Conservation (phyloP, 306 rosid genomes). For the Cicer chorassanicum region DNA sequence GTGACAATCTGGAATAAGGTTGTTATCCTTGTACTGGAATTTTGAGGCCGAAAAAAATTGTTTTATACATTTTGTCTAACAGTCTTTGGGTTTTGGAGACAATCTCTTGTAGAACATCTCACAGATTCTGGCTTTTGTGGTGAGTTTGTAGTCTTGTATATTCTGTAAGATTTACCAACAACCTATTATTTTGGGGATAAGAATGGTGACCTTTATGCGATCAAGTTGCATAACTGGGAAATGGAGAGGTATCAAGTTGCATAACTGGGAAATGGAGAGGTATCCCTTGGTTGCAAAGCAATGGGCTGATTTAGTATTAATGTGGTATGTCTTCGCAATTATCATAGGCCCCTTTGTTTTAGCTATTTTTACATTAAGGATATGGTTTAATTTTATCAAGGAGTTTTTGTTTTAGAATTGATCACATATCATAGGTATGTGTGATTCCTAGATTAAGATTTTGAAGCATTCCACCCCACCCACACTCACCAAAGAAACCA, state of each 20-base stretch:
- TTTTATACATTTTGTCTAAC: background rate
- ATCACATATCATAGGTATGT: background rate
- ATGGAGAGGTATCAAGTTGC: background rate
- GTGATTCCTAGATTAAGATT: background rate
- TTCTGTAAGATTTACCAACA: conserved; percentile 1
- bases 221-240: background rate
- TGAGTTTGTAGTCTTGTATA: background rate
- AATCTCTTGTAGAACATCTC: background rate
- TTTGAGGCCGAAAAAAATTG: background rate
- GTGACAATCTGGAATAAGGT: conserved; percentile 42
- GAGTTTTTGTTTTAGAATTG: background rate
- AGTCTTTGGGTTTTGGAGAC: background rate
- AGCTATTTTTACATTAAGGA: background rate
- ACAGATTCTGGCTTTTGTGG: background rate
- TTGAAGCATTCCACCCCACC: background rate
- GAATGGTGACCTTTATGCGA: background rate
- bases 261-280: background rate
- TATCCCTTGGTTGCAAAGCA: background rate
- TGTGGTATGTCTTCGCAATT: background rate
- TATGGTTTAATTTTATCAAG: background rate
- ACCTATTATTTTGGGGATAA: background rate
- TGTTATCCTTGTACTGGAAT: conserved; percentile 7
- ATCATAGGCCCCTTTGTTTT: background rate
- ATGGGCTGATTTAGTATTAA: background rate
- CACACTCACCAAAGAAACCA: too few species aligned